Base-by-base conservation (phyloP, 2,329 filamentous ascomycete species). In the Ceratocystis papillata region DNA sequence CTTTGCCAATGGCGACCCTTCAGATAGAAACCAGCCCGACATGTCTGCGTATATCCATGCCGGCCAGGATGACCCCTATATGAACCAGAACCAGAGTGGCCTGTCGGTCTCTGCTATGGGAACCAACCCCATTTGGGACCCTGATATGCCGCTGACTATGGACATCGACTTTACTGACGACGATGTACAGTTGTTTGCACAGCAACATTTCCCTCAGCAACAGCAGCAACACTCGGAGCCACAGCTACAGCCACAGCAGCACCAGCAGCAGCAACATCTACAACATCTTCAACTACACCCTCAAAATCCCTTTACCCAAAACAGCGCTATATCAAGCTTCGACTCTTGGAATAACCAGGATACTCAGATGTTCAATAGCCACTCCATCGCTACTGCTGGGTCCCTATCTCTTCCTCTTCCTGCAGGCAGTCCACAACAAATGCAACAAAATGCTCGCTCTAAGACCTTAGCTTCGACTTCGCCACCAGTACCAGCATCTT, bases 51-150 rank as follows among this genome's bases (percentile, higher is more conserved):
- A 80, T 69, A 77, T 80, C 70, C 75, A 76, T 20, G 75, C 76
- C 25, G 75, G 79, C 12, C 77, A 77, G 65, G 83, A 86, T 3
- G 53, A 28, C 53, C 15, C 70, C 77, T 86, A 73, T 86, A 85
- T 71, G 77, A 77, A 28, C 8, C 53, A 57, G 5, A 8, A 8
- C 53, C 22, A 28, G 30, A 85, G 83, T 71, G 81, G 83, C 33
- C 77, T 86, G 73, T 82, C 83, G n/a, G 82, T 81, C 2, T 80
- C 83, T 22, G 78, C 78, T 41, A 77, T 78, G 1, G 77, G 77
- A 2, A 76, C 80, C 0, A 73, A 76, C 2, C 81, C 78, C 46
- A 86, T 85, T 69, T 87, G 84, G 84, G 82, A 84, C 67, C 75
- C 79, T 2, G 78, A 80, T 63, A 71, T 75, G 44, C 53, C 63